Evolutionary conservation across 179 eudicot species (phyloP).

Genomic region (Silene coronaria): DNA sequence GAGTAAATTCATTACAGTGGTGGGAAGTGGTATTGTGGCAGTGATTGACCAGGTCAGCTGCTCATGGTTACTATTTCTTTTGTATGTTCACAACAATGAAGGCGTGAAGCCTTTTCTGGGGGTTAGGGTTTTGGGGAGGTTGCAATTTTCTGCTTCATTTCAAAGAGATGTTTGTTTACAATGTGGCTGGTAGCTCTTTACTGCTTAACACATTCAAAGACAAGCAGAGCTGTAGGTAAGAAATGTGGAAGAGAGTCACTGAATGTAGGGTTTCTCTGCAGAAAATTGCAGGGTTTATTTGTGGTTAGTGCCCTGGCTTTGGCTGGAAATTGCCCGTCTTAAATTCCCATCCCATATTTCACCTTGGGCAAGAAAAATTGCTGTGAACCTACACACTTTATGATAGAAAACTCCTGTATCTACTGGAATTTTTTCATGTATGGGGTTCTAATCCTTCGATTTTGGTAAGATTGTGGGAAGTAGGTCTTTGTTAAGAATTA

Average conservation of each 20-base stretch:
- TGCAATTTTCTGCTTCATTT: not conserved
- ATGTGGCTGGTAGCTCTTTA: not conserved
- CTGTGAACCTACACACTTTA: not conserved
- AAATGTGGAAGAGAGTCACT: too few relatives aligned
- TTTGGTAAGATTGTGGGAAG: not conserved
- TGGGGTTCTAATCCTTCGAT: too few relatives aligned
- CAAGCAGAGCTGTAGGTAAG: too few relatives aligned
- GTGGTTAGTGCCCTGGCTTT: too few relatives aligned
- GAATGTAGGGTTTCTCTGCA: too few relatives aligned
- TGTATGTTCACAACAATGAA: conserved; percentile 1
- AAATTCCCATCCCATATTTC: not conserved
- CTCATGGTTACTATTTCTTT: conserved; percentile 10
- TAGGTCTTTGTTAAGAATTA: not conserved
- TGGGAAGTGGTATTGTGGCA: conserved; percentile 66
- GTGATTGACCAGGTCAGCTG: conserved; percentile 79
- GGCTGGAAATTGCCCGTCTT: too few relatives aligned
- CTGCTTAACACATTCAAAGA: not conserved
- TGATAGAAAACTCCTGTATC: not conserved
- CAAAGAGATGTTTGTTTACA: not conserved
- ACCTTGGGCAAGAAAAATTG: not conserved
- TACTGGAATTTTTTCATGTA: too few relatives aligned
- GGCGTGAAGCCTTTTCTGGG: not conserved
- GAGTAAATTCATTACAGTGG: conserved; percentile 87
- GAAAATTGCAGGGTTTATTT: too few relatives aligned
- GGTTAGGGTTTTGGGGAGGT: not conserved